Conservation (phyloP, 2,329 filamentous ascomycete genomes). For the Cercospora sp. region DNA sequence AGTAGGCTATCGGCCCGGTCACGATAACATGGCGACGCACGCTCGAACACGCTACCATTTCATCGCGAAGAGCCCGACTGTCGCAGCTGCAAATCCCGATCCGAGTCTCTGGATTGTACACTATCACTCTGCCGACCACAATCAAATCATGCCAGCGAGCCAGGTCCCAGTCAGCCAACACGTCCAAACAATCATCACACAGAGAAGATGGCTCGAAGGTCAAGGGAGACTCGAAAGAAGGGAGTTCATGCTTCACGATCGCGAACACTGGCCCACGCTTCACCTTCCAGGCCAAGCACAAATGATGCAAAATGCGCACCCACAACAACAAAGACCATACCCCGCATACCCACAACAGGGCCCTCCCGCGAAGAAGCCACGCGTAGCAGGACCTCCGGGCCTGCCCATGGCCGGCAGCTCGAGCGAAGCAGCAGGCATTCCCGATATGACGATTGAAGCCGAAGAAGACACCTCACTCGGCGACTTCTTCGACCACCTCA, state of each 20-base stretch:
- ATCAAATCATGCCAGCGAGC: slow-evolving; percentile 69
- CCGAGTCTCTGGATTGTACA: slow-evolving; percentile 87
- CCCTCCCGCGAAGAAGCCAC: slow-evolving; percentile 49
- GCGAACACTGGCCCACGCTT: slow-evolving; percentile 85
- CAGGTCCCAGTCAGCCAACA: slow-evolving; percentile 63
- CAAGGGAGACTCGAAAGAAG: slow-evolving; percentile 83
- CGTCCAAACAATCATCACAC: slow-evolving; percentile 60
- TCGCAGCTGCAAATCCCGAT: slow-evolving; percentile 70
- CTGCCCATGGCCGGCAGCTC: slow-evolving; percentile 43
- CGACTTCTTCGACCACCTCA: slow-evolving; percentile 86
- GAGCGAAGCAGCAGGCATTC: slow-evolving; percentile 39
- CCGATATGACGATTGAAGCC: slow-evolving; percentile 66
- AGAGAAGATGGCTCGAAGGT: slow-evolving; percentile 62
- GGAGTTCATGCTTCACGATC: slow-evolving; percentile 91
- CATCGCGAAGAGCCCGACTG: slow-evolving; percentile 68
- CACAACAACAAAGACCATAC: slow-evolving; percentile 26
- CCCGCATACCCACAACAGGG: slow-evolving; percentile 36
- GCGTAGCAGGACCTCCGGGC: slow-evolving; percentile 42
- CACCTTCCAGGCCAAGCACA: slow-evolving; percentile 57
- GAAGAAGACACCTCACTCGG: slow-evolving; percentile 86
- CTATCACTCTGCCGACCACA: slow-evolving; percentile 75
- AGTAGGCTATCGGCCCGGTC: slow-evolving; percentile 71
- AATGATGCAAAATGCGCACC: slow-evolving; percentile 17
- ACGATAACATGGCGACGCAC: slow-evolving; percentile 73
- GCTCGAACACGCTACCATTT: slow-evolving; percentile 85